Conservation (phyloP, 805 yeast species). For the Candida yuanshanica region DNA sequence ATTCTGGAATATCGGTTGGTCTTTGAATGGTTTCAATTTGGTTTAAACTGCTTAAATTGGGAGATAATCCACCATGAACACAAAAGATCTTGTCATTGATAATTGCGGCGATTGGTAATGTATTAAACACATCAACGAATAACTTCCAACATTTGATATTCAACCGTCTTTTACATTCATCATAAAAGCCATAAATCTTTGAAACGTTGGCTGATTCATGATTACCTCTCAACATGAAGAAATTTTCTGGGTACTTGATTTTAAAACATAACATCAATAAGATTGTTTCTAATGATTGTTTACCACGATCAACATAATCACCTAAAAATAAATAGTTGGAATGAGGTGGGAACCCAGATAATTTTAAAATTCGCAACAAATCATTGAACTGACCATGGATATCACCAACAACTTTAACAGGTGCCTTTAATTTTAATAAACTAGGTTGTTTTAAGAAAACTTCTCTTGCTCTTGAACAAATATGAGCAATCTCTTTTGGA, state of each 20-base stretch:
- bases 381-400: constrained; percentile 97
- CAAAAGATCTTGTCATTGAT: constrained; percentile 94
- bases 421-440: constrained; percentile 70
- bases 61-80: constrained; percentile 81
- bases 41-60: constrained; percentile 55
- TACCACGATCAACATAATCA: constrained; percentile 97
- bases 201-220: constrained; percentile 98
- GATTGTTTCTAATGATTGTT: constrained; percentile 91
- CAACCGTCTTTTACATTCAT: constrained; percentile 93
- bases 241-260: constrained; percentile 94
- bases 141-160: constrained; percentile 90
- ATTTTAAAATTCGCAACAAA: constrained; percentile 81
- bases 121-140: constrained; percentile 91
- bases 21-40: constrained; percentile 68
- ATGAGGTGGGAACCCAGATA: constrained; percentile 96
- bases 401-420: constrained; percentile 84
- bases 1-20: constrained; percentile 82
- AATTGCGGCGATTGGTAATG: constrained; percentile 91
- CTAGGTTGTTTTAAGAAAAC: constrained; percentile 88
- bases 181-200: constrained; percentile 94
- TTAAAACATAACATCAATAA: constrained; percentile 83
- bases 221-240: constrained; percentile 88
- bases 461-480: constrained; percentile 85
- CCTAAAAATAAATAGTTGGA: constrained; percentile 91
- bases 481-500: constrained; percentile 62